Base-by-base conservation (phyloP, 1,284 basidiomycete genomes). In the Testicularia cyperi region DNA sequence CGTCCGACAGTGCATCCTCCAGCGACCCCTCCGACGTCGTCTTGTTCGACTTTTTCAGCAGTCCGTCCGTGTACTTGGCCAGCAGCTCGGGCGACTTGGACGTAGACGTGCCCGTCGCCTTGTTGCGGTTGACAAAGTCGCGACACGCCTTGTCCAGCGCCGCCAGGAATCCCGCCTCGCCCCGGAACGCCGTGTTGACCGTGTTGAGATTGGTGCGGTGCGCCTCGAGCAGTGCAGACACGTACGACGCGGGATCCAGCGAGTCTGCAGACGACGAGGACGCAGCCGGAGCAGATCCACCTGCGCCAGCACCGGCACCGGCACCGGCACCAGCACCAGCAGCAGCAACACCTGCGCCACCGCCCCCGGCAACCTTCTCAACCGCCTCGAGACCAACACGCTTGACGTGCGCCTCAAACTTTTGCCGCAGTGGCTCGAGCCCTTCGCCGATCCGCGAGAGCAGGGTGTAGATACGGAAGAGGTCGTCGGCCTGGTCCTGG, bases 31-130 rank as follows among this genome's bases (percentile, higher is more conserved):
- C 92, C 75, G 94, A 91, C 2, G 88, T 83, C 20, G 79, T 78
- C 82, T 96, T 96, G 82, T 96, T 97, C 80, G 84, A 92, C 83
- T 97, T 97, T 64, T 88, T 84, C 55, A 98, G 79, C 30, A 98
- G 79, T 72, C 87, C 85, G 77, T 99, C 94, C 20, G 90, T 86
- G 71, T 97, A 90, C 79, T 89, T 92, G 23, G 94, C 92, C 36
- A 99, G 83, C 42, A 98, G 80, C 75, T 98, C 95, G 3, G 95
- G 94, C 2, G 89, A 92, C 78, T 88, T 77, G 42, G 70, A 91
- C 18, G 68, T 58, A 19, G 61, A 65, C 0, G 48, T 43, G 24
- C 72, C 72, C 3, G 73, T 75, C 4, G 90, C 92, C 46, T 87
- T 85, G 77, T 99, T 99, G 36, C 86, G 83, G 78, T 99, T 99